Conservation (phyloP, 2,329 filamentous ascomycete species). For the Biscogniauxia mediterranea region DNA sequence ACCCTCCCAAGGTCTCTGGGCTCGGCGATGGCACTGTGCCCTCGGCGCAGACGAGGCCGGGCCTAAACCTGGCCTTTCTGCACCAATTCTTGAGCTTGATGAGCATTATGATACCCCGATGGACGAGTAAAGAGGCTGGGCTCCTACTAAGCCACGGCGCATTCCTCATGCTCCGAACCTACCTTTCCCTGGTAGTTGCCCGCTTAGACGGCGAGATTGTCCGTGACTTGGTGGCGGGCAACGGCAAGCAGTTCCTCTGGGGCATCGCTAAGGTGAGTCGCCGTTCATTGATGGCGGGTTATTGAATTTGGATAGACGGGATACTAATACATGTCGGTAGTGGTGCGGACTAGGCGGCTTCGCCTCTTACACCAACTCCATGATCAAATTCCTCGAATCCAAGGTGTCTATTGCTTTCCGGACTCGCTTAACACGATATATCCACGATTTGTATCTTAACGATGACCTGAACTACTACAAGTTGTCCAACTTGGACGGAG, state of each 20-base stretch:
- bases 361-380: conserved; percentile 95
- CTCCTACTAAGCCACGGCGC: conserved; percentile 83
- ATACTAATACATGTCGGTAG: conserved; percentile 33
- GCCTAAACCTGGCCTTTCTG: conserved; percentile 90
- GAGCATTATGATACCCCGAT: conserved; percentile 96
- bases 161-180: conserved; percentile 89
- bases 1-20: conserved; percentile 80
- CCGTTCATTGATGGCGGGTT: conserved; percentile 1
- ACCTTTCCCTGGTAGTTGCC: conserved; percentile 89
- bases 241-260: conserved; percentile 83
- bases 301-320: neutral
- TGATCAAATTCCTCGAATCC: conserved; percentile 97
- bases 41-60: conserved; percentile 86
- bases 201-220: conserved; percentile 95
- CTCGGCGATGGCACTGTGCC: conserved; percentile 75
- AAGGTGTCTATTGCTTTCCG: conserved; percentile 98
- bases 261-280: conserved; percentile 72
- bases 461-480: conserved; percentile 97
- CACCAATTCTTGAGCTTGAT: conserved; percentile 95
- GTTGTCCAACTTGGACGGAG: conserved; percentile 86
- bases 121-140: conserved; percentile 93
- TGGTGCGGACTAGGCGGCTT: conserved; percentile 94
- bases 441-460: conserved; percentile 95
- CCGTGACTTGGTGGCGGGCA: conserved; percentile 90
- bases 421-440: conserved; percentile 90